These are phyloP conservation scores for Pseudisothecium myosuroides DNA, from an alignment of 225 moss, liverwort and hornwort species.

Conservation along the genomic window DNA sequence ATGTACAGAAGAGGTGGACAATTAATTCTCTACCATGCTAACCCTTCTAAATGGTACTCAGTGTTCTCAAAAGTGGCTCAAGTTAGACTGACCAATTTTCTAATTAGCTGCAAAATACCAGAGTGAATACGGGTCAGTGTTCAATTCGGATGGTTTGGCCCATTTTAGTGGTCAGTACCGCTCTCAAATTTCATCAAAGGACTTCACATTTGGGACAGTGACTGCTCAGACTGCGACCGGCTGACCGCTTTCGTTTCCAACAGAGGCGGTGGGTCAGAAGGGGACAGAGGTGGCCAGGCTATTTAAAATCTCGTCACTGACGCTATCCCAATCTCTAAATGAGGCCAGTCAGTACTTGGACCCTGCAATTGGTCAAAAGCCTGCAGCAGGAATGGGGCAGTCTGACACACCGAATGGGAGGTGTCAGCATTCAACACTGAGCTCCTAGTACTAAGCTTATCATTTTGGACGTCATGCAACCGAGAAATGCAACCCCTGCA, in stretches of 20 bases:
- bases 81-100: not conserved
- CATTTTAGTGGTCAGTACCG: not conserved
- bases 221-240: not conserved
- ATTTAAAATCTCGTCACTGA: not conserved
- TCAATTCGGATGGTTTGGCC: not conserved
- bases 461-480: not conserved
- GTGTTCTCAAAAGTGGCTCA: not conserved
- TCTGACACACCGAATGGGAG: not conserved
- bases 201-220: not conserved
- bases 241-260: not conserved
- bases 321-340: not conserved
- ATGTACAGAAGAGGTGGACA: not conserved
- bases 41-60: not conserved
- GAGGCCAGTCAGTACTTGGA: not conserved
- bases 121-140: too few species aligned
- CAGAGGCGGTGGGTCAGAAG: not conserved
- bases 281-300: not conserved
- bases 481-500: not conserved
- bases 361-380: not conserved
- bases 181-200: too few species aligned
- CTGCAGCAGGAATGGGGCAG: not conserved
- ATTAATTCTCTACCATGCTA: not conserved
- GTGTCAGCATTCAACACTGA: not conserved
- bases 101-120: not conserved
- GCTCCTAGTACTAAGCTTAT: not conserved